Evolutionary conservation across 2,329 filamentous ascomycete species (phyloP).

Genomic region (Penicillium corylophilum): DNA sequence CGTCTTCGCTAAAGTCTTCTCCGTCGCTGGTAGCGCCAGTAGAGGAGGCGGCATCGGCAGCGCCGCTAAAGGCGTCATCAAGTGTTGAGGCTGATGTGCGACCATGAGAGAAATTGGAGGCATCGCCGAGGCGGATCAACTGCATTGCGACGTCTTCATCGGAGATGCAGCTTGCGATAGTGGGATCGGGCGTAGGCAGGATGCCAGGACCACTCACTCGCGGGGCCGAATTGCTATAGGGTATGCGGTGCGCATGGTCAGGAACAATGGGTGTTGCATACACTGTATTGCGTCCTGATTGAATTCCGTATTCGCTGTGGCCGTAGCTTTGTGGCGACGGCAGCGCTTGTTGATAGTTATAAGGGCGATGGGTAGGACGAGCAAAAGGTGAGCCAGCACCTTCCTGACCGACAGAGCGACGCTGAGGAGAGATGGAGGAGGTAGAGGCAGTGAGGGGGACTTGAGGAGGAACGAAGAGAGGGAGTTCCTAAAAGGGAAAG

Average conservation of each 20-base stretch:
- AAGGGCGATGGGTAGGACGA: constrained; percentile 73
- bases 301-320: constrained; percentile 47
- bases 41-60: constrained; percentile 79
- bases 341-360: constrained; percentile 72
- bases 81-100: constrained; percentile 90
- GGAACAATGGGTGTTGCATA: constrained; percentile 62
- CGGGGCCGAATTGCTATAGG: constrained; percentile 42
- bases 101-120: constrained; percentile 88
- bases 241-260: constrained; percentile 63
- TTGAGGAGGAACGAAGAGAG: constrained; percentile 89
- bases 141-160: constrained; percentile 98
- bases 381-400: constrained; percentile 69
- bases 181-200: constrained; percentile 93
- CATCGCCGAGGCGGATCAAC: constrained; percentile 91
- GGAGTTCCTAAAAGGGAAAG: constrained; percentile 69
- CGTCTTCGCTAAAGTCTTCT: constrained; percentile 63
- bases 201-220: constrained; percentile 55
- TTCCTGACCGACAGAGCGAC: constrained; percentile 72
- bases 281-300: constrained; percentile 39
- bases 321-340: constrained; percentile 81
- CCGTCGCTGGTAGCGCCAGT: constrained; percentile 80
- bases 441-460: constrained; percentile 94
- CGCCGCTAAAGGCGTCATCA: constrained; percentile 89
- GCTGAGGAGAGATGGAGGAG: constrained; percentile 90
- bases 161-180: constrained; percentile 92